Base-by-base conservation (phyloP, 495 filamentous ascomycete genomes). In the Ramalina intermedia region DNA sequence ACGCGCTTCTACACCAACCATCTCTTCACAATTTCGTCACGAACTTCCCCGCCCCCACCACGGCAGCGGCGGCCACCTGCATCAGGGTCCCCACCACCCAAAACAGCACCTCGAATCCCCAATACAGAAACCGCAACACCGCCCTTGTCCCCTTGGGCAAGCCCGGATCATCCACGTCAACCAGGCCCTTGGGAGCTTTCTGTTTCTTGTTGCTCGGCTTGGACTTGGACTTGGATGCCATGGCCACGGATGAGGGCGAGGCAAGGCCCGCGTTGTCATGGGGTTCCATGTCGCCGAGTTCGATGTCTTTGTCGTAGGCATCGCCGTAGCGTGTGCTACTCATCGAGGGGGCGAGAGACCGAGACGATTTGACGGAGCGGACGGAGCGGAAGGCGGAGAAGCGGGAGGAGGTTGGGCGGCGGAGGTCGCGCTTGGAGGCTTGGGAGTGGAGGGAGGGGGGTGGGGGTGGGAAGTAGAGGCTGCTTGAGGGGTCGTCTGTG, bases 61-160 rank as follows among this genome's bases (percentile, higher is more conserved):
- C 53, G 17, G 37, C 43, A 11, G 46, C 43, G 1, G 57, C 57
- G 18, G 57, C 37, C 17, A 60, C 13, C 33, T 57, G 48, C 40
- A 60, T 49, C 49, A 55, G n/a, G n/a, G 54, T 49, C n/a, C 55
- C 55, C 45, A 57, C 20, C 16, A 50, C 49, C 57, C 57, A 60
- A 7, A 57, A 50, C 23, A 53, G 5, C 27, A 52, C 52, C 20
- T 55, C 52, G 23, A 60, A 60, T 9, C 38, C 49, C 57, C 51
- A 55, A 33, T 57, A 60, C 35, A 60, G 27, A 5, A 55, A 33
- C 24, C 43, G 48, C 29, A 60, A 39, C 41, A 52, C 52, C 4
- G 55, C 57, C 38, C 57, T 46, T 21, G 57, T 60, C 29, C 52
- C 43, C 23, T 41, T 50, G 3, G 57, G 55, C 23, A 58, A 29